Base-by-base conservation (phyloP, 1,284 basidiomycete genomes). In the Salmacisia buchloeana region DNA sequence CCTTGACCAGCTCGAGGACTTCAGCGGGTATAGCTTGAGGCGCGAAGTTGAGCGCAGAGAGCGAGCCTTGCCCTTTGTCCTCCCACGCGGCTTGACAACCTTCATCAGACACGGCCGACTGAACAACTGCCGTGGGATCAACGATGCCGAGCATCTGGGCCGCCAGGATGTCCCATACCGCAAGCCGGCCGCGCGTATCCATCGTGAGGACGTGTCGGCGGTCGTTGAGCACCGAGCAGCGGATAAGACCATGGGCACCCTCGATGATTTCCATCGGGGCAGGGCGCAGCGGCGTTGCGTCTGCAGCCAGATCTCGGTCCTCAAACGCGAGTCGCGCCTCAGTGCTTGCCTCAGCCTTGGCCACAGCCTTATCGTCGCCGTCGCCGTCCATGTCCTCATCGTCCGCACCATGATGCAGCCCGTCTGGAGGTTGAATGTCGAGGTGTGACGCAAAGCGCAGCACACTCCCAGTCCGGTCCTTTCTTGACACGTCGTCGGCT, bases 151-250 rank as follows among this genome's bases (percentile, higher is more conserved):
- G 21, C 46, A 49, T 49, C 23, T 49, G 46, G 13, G 46, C 46
- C 13, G 86, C 84, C 18, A 94, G 84, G 61, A 98, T 87, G 81
- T 98, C 90, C 94, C 96, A 98, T 2, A 94, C 86, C 0, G 89
- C 89, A 2, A 98, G 88, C 69, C 89, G 75, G 9, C 91, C 90
- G 0, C 84, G 83, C 0, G 92, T 93, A 79, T 97, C 90, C 41
- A 97, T 88, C 0, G 92, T 92, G 60, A 99, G 81, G 3, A 89
- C 92, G 77, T 97, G 94, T 64, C 94, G 85, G 39, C 93, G 85
- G 77, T 97, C 92, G 80, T 94, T 97, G 54, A 98, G 83, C 65
- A 93, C 84, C 27, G 89, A 82, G 5, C 87, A 89, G 25, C 94
- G 85, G 58, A 96, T 88, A 12, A 97, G 84, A 3, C 96, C 94